Evolutionary conservation across 352 stramenopile species (phyloP), one percentile per base, ranked within the genome.

Genomic region (Pythium aphanidermatum): DNA sequence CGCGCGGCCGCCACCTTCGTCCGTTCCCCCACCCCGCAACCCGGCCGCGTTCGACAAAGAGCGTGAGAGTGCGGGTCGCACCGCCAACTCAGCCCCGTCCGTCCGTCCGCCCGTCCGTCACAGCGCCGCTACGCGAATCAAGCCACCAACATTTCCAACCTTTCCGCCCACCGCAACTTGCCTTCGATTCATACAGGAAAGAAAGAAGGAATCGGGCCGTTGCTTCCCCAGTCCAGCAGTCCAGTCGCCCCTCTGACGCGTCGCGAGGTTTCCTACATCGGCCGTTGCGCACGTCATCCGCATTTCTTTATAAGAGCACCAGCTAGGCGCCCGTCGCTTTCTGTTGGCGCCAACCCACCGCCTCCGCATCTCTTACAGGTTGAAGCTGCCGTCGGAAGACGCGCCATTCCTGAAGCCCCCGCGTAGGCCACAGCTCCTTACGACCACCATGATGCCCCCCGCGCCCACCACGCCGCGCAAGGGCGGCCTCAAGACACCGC

Each of bases 251-350:
- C 43, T 35, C 30, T 34, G 51, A 60, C 51, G 23, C 42, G 43
- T 42, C 32, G 32, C 32, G 32, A 13, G 13, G 21, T 17, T 9
- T 17, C 32, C 8, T 9, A 38, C n/a, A n/a, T n/a, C 41, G 49
- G 42, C 51, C 43, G 51, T 60, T 60, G 51, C 51, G 43, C 43
- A 60, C 51, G 51, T 60, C 51, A 60, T 45, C 40, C 24, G 16
- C 32, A 13, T 13, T 13, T 33, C 32, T 8, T 13, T 16, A n/a
- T n/a, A n/a, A n/a, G n/a, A n/a, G n/a, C n/a, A n/a, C n/a, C n/a
- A n/a, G n/a, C n/a, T n/a, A n/a, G n/a, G n/a, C n/a, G n/a, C n/a
- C n/a, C n/a, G n/a, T n/a, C n/a, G n/a, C n/a, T n/a, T n/a, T n/a
- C n/a, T n/a, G n/a, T n/a, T n/a, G n/a, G n/a, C n/a, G n/a, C n/a